These are phyloP conservation scores for Aphanocladium album DNA, from an alignment of 2,329 filamentous ascomycete species.

Conservation along the genomic window DNA sequence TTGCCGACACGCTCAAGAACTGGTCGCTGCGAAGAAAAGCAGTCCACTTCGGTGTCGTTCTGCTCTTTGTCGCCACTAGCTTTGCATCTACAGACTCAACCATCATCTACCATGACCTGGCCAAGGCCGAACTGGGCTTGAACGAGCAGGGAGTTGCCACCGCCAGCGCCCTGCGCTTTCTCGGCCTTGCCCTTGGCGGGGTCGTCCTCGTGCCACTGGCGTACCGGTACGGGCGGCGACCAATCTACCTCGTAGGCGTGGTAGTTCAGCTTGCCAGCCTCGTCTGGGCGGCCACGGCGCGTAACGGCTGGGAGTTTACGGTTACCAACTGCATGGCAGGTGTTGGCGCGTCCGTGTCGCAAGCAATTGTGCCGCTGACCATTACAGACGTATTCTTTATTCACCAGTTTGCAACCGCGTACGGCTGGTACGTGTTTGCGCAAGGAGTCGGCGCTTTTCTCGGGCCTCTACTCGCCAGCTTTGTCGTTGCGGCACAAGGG, in stretches of 20 bases:
- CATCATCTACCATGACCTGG: conserved; percentile 39
- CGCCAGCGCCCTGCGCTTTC: conserved; percentile 23
- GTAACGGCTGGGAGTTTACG: conserved; percentile 17
- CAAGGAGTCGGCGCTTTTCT: conserved; percentile 23
- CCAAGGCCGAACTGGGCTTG: conserved; percentile 12
- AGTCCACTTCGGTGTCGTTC: conserved; percentile 43
- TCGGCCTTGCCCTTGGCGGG: conserved; percentile 29
- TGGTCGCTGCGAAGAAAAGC: conserved; percentile 13
- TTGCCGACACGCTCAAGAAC: neutral
- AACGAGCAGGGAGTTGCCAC: conserved; percentile 20
- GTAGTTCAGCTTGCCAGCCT: conserved; percentile 16
- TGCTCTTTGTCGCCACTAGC: conserved; percentile 51
- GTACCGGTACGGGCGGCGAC: conserved; percentile 30
- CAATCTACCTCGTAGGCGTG: conserved; percentile 23
- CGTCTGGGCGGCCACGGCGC: conserved; percentile 17
- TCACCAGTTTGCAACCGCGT: conserved; percentile 25
- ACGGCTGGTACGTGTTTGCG: conserved; percentile 25
- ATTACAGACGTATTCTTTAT: conserved; percentile 29
- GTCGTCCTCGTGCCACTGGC: conserved; percentile 30
- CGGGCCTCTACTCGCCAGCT: conserved; percentile 18
- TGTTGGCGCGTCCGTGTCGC: conserved; percentile 33
- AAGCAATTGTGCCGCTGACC: conserved; percentile 34
- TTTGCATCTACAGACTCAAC: neutral
- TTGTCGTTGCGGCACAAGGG: conserved; percentile 19
- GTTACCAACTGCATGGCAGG: conserved; percentile 22